Evolutionary conservation across 2,329 filamentous ascomycete species (phyloP), one percentile per base, ranked within the genome.

Genomic region (Aureobasidium sp.): DNA sequence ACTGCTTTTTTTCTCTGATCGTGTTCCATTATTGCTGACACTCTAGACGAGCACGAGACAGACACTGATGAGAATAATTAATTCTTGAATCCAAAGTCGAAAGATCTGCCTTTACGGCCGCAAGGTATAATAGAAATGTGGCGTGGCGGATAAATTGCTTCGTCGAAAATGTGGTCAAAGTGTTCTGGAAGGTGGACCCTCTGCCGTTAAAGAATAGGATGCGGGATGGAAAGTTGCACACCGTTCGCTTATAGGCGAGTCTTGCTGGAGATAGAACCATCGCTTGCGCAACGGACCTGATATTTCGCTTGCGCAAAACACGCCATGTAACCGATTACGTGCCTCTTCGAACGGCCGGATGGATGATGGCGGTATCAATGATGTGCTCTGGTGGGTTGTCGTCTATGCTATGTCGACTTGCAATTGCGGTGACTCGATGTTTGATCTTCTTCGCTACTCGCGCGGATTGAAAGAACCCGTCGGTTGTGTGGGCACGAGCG

Each of bases 201-300:
- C 11, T 30, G 27, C 50, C 50, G 37, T 54, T 54, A 15, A 10
- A 21, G 34, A 8, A 37, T 27, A 16, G 5, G 41, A 54, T 54
- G 50, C 50, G 50, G 50, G 50, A 41, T 54, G 37, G 27, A 42
- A 5, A n/a, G 27, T 13, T 42, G 25, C 37, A 41, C 42, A 54
- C 50, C 50, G 50, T 54, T 54, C 50, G 50, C 50, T 54, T 54
- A 54, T 54, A 54, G 36, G 50, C 50, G 50, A 54, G 50, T 30
- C 7, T 30, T 21, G 49, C 11, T 27, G 50, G 21, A 30, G 41
- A 25, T 37, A 42, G 30, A 42, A 42, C 2, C 36, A 27, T 41
- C 36, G 50, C 50, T 54, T 42, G 37, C 50, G 50, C 37, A 54
- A 54, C 27, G 32, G 50, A 27, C 32, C 37, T 54, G 50, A 16